phyloP scores from a whole-genome alignment of 257 asterid species.

The Scutellaria galericulata region DNA sequence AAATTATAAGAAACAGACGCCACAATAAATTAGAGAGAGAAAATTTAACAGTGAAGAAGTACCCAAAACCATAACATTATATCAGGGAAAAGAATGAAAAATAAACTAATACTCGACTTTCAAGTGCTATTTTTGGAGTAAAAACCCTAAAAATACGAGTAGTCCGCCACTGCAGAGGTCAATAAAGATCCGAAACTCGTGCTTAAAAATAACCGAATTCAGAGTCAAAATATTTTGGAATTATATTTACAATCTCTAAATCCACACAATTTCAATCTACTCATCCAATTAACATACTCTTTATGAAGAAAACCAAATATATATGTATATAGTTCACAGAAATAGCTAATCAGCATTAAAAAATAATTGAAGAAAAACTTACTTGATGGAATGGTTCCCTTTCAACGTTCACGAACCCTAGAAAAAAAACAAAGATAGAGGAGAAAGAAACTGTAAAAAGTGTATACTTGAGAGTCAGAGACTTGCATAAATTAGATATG shows the following conservation, averaged over 20 bases:
- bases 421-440: conserved; percentile 26
- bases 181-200: conserved; percentile 64
- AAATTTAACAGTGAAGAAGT: conserved; percentile 14
- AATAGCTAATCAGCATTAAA: conserved; percentile 24
- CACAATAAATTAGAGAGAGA: conserved; percentile 20
- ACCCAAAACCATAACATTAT: conserved; percentile 24
- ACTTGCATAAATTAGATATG: conserved; percentile 30
- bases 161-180: conserved; percentile 46
- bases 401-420: conserved; percentile 44
- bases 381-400: conserved; percentile 47
- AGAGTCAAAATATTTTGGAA: conserved; percentile 35
- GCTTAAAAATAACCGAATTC: conserved; percentile 45
- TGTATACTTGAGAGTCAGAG: conserved; percentile 39
- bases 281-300: conserved; percentile 21
- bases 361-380: conserved; percentile 28
- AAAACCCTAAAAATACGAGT: conserved; percentile 53
- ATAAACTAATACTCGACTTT: conserved; percentile 37
- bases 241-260: conserved; percentile 36
- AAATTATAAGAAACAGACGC: conserved; percentile 7
- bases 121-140: conserved; percentile 44
- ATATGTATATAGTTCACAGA: conserved; percentile 17
- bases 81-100: neutral
- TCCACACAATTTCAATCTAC: conserved; percentile 37
- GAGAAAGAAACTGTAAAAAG: conserved; percentile 36
- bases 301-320: neutral